Conservation (phyloP, 768 basidiomycete species). For the Boletus patriciae region DNA sequence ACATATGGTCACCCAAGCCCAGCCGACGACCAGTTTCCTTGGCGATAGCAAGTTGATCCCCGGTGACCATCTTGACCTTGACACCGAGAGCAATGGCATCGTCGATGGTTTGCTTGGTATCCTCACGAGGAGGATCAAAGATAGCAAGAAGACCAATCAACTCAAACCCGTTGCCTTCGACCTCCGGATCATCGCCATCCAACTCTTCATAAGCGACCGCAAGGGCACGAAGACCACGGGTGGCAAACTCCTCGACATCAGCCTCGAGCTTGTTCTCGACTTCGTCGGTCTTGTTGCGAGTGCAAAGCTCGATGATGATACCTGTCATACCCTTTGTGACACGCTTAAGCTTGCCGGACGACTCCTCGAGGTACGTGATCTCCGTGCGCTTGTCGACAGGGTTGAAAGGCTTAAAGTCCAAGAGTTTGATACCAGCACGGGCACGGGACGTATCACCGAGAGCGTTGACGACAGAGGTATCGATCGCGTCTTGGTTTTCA, state of each 20-base stretch:
- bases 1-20: conserved; percentile 99
- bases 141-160: conserved; percentile 96
- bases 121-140: conserved; percentile 96
- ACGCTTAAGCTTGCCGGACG: conserved; percentile 94
- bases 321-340: conserved; percentile 99
- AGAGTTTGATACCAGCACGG: conserved; percentile 89
- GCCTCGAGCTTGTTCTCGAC: conserved; percentile 87
- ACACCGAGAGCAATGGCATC: conserved; percentile 95
- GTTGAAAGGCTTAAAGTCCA: conserved; percentile 99
- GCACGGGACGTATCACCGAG: conserved; percentile 72
- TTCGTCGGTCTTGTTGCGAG: conserved; percentile 95
- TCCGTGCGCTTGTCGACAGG: conserved; percentile 99
- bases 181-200: conserved; percentile 76
- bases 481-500: conserved; percentile 99
- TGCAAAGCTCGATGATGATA: conserved; percentile 95
- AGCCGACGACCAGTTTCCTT: conserved; percentile 99
- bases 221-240: conserved; percentile 92
- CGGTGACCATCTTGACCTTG: conserved; percentile 99
- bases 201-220: conserved; percentile 96
- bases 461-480: conserved; percentile 79
- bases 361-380: conserved; percentile 94
- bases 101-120: conserved; percentile 99
- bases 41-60: conserved; percentile 98
- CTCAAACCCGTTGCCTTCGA: conserved; percentile 95
- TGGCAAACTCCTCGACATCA: conserved; percentile 95